phyloP scores from a whole-genome alignment of 2,329 filamentous ascomycete species.

The Nemania bipapillata region DNA sequence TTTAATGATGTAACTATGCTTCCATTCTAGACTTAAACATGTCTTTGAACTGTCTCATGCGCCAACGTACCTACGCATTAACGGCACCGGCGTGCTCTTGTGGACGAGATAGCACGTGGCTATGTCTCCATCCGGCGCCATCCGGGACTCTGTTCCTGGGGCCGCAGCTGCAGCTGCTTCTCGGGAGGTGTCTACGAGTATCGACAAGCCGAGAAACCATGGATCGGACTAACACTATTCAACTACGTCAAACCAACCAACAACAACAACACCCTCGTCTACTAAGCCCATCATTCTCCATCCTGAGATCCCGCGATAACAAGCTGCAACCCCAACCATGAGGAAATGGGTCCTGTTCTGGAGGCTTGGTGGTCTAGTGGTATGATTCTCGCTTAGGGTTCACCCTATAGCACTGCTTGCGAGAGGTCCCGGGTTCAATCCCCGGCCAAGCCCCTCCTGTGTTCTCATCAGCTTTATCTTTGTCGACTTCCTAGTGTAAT shows the following conservation, averaged over 20 bases:
- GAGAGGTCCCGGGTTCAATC: conserved; percentile 58
- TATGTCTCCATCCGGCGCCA: conserved; percentile 7
- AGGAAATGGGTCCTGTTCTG: neutral
- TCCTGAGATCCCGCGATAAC: conserved; percentile 20
- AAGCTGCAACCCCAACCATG: neutral
- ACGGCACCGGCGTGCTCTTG: neutral
- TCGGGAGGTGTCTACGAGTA: neutral
- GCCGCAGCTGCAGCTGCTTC: conserved; percentile 1
- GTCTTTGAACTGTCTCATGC: conserved; percentile 8
- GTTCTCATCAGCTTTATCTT: neutral
- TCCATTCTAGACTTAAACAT: neutral
- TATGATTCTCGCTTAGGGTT: conserved; percentile 77
- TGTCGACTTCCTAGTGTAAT: conserved; percentile 22
- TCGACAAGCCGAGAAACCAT: neutral
- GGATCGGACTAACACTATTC: neutral
- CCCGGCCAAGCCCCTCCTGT: conserved; percentile 46
- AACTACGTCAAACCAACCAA: neutral
- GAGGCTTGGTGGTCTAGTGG: conserved; percentile 68
- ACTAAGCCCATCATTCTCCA: neutral
- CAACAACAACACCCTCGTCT: neutral
- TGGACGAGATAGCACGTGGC: conserved; percentile 13
- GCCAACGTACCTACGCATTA: neutral
- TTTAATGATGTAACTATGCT: neutral
- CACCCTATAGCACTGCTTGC: conserved; percentile 45
- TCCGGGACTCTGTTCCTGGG: neutral